Conservation (phyloP, 805 yeast genomes). For the Grigorovia jiainica region DNA sequence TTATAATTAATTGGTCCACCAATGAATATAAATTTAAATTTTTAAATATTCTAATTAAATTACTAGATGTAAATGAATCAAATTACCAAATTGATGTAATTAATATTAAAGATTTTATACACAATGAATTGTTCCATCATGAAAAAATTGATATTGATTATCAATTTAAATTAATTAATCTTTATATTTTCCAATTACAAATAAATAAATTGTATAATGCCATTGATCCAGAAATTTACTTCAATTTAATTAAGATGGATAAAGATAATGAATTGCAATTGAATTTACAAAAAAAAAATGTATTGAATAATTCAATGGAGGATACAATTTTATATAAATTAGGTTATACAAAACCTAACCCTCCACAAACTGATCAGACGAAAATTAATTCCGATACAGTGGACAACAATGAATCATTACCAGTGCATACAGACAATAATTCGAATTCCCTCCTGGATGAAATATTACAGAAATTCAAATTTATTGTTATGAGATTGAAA, state of each 20-base stretch:
- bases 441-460: no score
- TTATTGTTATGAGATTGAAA: no score
- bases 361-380: no score
- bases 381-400: no score
- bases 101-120: background rate
- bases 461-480: no score
- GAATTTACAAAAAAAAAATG: background rate
- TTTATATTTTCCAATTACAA: background rate
- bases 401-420: no score
- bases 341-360: background rate
- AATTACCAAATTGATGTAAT: background rate
- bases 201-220: background rate
- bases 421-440: no score
- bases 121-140: background rate
- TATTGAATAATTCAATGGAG: constrained; percentile 1
- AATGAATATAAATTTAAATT: background rate
- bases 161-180: background rate
- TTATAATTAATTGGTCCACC: background rate
- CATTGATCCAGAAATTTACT: background rate
- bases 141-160: background rate
- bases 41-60: background rate
- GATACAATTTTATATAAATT: background rate
- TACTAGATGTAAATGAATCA: background rate
- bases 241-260: no score
- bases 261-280: background rate